A percentile compares a stretch with the other conserved stretches of the same genome.
Conservation (phyloP, 768 basidiomycete species). For the Suillus plorans region DNA sequence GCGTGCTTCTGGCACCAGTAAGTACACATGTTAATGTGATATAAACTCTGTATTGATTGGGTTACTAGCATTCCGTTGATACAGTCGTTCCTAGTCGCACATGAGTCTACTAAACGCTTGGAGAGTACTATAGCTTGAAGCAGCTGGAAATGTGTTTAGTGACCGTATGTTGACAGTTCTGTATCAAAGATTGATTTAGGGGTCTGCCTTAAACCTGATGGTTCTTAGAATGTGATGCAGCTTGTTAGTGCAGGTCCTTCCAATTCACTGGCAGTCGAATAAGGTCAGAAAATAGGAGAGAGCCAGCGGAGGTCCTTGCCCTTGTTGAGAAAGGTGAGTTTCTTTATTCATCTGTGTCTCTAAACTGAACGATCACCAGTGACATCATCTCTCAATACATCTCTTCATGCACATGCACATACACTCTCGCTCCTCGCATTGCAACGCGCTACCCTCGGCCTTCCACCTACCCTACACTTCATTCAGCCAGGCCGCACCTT, state of each 20-base stretch:
- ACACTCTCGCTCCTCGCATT: constrained; percentile 75
- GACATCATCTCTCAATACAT: constrained; percentile 73
- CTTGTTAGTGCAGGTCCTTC: neutral
- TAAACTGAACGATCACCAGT: constrained; percentile 44
- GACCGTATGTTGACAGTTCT: neutral
- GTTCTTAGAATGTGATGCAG: neutral
- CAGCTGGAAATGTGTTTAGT: neutral
- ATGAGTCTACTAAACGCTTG: too few relatives aligned
- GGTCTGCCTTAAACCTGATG: neutral
- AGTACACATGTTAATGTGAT: neutral
- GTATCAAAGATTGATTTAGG: neutral
- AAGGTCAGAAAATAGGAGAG: neutral
- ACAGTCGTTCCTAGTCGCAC: neutral
- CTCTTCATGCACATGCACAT: constrained; percentile 75
- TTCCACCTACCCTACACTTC: constrained; percentile 78
- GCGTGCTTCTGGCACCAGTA: neutral
- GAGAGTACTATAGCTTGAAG: neutral
- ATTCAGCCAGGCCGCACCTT: constrained; percentile 80
- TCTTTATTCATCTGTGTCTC: neutral
- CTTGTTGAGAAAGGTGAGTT: constrained; percentile 74
- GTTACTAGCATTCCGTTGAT: too few relatives aligned
- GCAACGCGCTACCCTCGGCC: constrained; percentile 71
- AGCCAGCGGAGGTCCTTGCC: constrained; percentile 39
- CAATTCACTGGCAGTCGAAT: neutral
- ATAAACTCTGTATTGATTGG: neutral